Conservation (phyloP, 2,329 filamentous ascomycete species). For the Fusarium longipes region DNA sequence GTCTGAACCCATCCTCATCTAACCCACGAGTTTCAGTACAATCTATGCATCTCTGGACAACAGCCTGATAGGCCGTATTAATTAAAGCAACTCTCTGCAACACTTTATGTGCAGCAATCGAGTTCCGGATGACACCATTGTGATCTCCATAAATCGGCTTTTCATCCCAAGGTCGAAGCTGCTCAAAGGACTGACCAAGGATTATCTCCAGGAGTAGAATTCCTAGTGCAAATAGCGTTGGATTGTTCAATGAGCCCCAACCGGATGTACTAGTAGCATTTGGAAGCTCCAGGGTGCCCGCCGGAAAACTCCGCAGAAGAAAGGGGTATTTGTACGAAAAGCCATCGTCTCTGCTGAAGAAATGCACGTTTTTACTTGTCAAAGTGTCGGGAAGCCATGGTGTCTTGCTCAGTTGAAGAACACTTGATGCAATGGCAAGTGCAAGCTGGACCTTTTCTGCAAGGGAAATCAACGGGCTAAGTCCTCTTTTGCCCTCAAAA, state of each 20-base stretch:
- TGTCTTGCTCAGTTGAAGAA: conserved; percentile 34
- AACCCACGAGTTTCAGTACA: conserved; percentile 9
- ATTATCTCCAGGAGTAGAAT: conserved; percentile 30
- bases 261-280: background rate
- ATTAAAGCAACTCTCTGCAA: conserved; percentile 14
- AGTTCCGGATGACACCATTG: background rate
- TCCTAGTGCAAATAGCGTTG: conserved; percentile 21
- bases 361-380: conserved; percentile 1
- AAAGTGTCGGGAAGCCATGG: conserved; percentile 24
- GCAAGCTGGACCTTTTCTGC: conserved; percentile 18
- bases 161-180: background rate
- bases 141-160: background rate
- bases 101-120: background rate
- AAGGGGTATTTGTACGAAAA: conserved; percentile 12
- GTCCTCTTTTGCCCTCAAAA: background rate
- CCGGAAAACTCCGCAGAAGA: background rate
- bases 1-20: conserved; percentile 21
- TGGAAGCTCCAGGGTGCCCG: accelerated
- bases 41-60: conserved; percentile 23
- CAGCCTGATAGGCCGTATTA: conserved; percentile 7
- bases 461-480: background rate
- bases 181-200: conserved; percentile 6
- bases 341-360: background rate
- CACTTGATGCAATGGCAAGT: conserved; percentile 23
- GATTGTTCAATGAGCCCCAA: background rate